phyloP scores from a whole-genome alignment of 2,329 filamentous ascomycete genomes.

The Biscogniauxia sp. region DNA sequence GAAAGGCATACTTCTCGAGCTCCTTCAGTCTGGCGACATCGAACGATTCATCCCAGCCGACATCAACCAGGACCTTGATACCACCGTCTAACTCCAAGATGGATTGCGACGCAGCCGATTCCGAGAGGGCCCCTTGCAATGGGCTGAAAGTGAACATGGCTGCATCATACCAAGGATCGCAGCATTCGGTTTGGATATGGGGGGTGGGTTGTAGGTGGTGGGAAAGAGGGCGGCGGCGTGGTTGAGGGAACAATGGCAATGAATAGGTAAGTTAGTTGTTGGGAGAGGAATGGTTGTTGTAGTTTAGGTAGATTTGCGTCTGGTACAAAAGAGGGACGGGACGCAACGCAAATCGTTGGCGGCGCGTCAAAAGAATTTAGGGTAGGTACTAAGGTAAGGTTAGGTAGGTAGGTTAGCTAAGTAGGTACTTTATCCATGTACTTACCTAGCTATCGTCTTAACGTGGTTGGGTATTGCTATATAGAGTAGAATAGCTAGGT shows the following conservation, averaged over 20 bases:
- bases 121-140: conserved; percentile 84
- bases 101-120: conserved; percentile 87
- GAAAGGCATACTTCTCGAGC: conserved; percentile 72
- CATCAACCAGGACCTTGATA: conserved; percentile 90
- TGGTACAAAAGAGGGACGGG: too few relatives aligned
- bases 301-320: too few relatives aligned
- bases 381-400: too few relatives aligned
- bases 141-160: conserved; percentile 95
- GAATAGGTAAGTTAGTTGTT: neutral
- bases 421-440: too few relatives aligned
- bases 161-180: conserved; percentile 22
- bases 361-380: too few relatives aligned
- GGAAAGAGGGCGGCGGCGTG: neutral
- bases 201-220: neutral
- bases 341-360: too few relatives aligned
- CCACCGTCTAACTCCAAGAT: conserved; percentile 94
- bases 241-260: neutral
- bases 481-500: too few relatives aligned
- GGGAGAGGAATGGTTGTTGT: too few relatives aligned
- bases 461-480: too few relatives aligned
- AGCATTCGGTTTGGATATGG: conserved; percentile 10
- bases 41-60: conserved; percentile 94
- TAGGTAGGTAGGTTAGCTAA: too few relatives aligned
- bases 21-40: conserved; percentile 78
- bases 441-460: too few relatives aligned